Conservation (phyloP, 345 rosid species). For the Euclidium syriacum region DNA sequence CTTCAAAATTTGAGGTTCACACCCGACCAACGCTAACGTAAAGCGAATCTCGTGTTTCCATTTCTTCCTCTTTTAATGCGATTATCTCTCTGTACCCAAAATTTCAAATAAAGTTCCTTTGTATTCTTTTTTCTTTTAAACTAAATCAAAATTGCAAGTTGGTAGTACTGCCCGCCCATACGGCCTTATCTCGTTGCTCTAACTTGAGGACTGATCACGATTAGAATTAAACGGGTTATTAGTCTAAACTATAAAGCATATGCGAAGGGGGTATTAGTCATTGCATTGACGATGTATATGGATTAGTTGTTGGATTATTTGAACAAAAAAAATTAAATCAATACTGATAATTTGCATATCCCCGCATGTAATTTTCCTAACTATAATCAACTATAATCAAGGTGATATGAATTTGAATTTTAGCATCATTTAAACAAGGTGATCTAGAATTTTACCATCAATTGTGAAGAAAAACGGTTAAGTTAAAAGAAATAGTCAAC, state of each 20-base stretch:
- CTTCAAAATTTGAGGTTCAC: conserved; percentile 42
- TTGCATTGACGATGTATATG: no score
- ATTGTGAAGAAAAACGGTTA: no score
- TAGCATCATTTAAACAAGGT: no score
- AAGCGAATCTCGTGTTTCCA: conserved; percentile 24
- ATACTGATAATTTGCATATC: neutral
- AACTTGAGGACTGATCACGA: neutral
- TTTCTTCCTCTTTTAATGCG: conserved; percentile 26
- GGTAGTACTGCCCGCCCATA: neutral
- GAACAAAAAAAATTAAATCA: neutral
- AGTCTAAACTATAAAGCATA: conserved; percentile 1
- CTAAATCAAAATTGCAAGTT: neutral
- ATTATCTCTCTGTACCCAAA: neutral
- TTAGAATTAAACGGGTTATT: neutral
- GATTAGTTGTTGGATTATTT: neutral
- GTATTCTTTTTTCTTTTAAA: no score
- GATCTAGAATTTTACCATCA: no score
- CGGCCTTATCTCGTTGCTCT: neutral
- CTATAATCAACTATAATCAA: no score
- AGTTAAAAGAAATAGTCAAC: no score
- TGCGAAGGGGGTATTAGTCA: no score
- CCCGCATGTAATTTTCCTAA: neutral
- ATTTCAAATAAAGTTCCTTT: neutral
- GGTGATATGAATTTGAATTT: no score
- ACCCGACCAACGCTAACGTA: conserved; percentile 40